Evolutionary conservation across 2,329 filamentous ascomycete species (phyloP).

Genomic region (Ophiostoma novo-ulmi): DNA sequence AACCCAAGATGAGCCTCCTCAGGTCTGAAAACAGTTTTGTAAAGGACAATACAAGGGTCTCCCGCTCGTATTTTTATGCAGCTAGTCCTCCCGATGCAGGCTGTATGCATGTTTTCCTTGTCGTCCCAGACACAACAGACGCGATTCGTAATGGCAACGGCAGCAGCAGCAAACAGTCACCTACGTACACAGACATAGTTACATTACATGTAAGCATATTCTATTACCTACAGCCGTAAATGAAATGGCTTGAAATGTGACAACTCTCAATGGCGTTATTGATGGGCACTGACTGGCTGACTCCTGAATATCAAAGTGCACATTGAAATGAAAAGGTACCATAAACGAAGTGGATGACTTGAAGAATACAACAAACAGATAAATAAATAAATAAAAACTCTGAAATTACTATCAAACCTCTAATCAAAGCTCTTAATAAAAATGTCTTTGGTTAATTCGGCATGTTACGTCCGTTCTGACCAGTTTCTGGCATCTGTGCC

Average conservation of each 20-base stretch:
- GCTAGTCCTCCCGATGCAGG: slow-evolving; percentile 2
- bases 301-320: neutral
- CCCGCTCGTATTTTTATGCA: neutral
- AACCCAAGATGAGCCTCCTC: neutral
- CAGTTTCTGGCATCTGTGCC: neutral
- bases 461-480: neutral
- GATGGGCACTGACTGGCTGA: neutral
- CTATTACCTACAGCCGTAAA: neutral
- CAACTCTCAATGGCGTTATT: neutral
- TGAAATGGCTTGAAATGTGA: neutral
- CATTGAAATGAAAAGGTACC: neutral
- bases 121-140: neutral
- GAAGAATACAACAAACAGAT: neutral
- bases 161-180: neutral
- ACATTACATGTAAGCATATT: no score
- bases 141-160: neutral
- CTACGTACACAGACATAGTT: neutral
- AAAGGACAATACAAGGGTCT: neutral
- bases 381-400: neutral
- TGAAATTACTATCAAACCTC: neutral
- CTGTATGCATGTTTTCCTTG: slow-evolving; percentile 2
- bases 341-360: neutral
- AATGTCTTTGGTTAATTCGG: neutral
- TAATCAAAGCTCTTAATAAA: neutral
- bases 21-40: no score